phyloP scores from a whole-genome alignment of 805 yeast genomes.

The Kodamaea fukazawae region DNA sequence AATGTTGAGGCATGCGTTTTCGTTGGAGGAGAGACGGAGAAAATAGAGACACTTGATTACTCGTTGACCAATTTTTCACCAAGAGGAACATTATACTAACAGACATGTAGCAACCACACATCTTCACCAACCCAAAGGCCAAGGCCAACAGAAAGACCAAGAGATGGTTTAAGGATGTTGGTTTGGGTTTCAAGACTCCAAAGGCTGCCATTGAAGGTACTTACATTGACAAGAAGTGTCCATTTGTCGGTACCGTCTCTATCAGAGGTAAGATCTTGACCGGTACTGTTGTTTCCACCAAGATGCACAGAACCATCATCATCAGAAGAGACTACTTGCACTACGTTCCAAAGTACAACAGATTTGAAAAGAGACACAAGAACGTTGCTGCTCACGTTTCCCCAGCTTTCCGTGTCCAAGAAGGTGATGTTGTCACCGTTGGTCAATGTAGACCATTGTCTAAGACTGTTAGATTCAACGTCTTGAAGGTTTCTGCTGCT shows the following conservation, averaged over 20 bases:
- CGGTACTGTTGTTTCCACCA: constrained; percentile 99
- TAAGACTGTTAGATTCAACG: constrained; percentile 99
- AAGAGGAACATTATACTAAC: constrained; percentile 34
- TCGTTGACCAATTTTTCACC: neutral
- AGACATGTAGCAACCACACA: constrained; percentile 90
- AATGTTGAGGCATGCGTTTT: no score
- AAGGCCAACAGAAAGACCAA: constrained; percentile 97
- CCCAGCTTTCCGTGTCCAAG: constrained; percentile 99
- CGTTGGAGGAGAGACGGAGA: constrained; percentile 1
- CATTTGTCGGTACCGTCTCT: constrained; percentile 94
- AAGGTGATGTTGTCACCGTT: constrained; percentile 98
- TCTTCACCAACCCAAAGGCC: constrained; percentile 99
- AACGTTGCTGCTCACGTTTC: constrained; percentile 99
- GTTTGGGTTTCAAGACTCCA: constrained; percentile 99
- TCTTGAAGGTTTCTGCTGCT: constrained; percentile 89
- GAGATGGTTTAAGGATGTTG: constrained; percentile 99
- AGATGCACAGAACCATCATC: constrained; percentile 99
- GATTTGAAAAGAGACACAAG: constrained; percentile 99
- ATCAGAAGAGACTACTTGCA: constrained; percentile 99
- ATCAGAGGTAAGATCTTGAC: constrained; percentile 99
- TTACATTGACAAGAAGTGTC: constrained; percentile 99
- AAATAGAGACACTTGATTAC: neutral
- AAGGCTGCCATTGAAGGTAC: constrained; percentile 96
- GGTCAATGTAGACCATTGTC: constrained; percentile 99
- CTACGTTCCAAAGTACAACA: constrained; percentile 99